phyloP scores from a whole-genome alignment of 176 grass and related monocot species.

The Cenchrus purpureus region DNA sequence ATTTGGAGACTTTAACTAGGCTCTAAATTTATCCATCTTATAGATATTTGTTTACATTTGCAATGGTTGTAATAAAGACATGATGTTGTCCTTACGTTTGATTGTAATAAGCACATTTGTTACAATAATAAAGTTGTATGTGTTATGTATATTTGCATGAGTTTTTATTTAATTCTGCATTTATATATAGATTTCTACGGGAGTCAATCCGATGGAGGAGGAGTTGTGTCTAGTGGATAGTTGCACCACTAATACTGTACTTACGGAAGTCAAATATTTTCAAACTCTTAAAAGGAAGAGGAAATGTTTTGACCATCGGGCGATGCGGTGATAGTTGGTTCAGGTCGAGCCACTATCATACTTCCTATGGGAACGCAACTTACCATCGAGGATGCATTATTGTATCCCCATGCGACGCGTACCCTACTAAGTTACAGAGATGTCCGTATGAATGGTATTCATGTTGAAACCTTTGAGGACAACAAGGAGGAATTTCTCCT shows the following conservation, averaged over 20 bases:
- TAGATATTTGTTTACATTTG: no score
- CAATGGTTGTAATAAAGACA: no score
- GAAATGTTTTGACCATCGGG: background rate
- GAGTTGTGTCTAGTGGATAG: background rate
- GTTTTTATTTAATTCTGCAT: no score
- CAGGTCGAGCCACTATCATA: background rate
- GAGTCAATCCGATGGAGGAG: no score
- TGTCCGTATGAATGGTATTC: background rate
- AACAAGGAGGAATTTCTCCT: background rate
- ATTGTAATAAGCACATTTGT: no score
- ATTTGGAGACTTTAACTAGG: no score
- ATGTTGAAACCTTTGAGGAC: background rate
- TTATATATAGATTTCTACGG: no score
- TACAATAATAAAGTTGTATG: background rate
- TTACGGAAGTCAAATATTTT: background rate
- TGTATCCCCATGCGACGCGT: background rate
- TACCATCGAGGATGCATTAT: background rate
- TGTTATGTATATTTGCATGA: no score
- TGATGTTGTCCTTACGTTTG: no score
- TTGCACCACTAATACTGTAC: background rate
- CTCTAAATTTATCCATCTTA: no score
- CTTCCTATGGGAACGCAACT: background rate
- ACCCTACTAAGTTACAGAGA: background rate
- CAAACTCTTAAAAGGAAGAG: background rate
- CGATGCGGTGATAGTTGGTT: background rate